These are phyloP conservation scores for Flammula alnicola DNA, from an alignment of 1,284 basidiomycete genomes.

Conservation along the genomic window DNA sequence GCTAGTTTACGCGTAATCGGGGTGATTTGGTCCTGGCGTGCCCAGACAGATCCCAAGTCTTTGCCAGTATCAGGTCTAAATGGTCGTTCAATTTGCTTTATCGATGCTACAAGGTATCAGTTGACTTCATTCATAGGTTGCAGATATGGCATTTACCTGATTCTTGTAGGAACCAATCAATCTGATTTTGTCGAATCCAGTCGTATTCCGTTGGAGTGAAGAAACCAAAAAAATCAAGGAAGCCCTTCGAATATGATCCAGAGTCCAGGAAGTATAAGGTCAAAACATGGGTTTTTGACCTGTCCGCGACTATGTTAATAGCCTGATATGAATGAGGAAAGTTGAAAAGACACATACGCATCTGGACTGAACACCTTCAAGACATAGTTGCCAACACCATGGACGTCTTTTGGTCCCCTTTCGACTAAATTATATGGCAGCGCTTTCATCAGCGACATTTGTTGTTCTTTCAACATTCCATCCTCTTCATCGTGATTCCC, in stretches of 20 bases:
- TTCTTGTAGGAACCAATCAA: conserved; percentile 86
- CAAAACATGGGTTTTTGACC: conserved; percentile 85
- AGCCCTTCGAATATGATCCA: conserved; percentile 70
- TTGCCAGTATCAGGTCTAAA: conserved; percentile 76
- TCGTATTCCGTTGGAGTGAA: conserved; percentile 77
- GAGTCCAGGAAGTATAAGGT: conserved; percentile 96
- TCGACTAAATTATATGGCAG: conserved; percentile 87
- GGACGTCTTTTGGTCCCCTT: conserved; percentile 79
- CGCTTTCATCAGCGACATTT: conserved; percentile 74
- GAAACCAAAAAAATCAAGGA: conserved; percentile 62
- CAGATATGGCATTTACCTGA: conserved; percentile 49
- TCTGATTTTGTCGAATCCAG: conserved; percentile 81
- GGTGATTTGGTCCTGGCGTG: conserved; percentile 58
- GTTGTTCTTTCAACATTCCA: conserved; percentile 61
- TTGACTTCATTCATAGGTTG: neutral
- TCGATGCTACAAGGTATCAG: conserved; percentile 42
- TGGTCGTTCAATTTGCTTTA: conserved; percentile 77
- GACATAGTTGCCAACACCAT: conserved; percentile 89
- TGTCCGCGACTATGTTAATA: conserved; percentile 32
- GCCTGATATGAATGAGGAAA: conserved; percentile 4
- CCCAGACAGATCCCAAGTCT: conserved; percentile 72
- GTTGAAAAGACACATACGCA: conserved; percentile 49
- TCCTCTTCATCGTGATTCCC: conserved; percentile 92
- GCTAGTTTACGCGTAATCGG: conserved; percentile 64
- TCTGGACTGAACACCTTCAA: conserved; percentile 78